Evolutionary conservation across 495 filamentous ascomycete genomes (phyloP).

Genomic region (Cairneyella variabilis): DNA sequence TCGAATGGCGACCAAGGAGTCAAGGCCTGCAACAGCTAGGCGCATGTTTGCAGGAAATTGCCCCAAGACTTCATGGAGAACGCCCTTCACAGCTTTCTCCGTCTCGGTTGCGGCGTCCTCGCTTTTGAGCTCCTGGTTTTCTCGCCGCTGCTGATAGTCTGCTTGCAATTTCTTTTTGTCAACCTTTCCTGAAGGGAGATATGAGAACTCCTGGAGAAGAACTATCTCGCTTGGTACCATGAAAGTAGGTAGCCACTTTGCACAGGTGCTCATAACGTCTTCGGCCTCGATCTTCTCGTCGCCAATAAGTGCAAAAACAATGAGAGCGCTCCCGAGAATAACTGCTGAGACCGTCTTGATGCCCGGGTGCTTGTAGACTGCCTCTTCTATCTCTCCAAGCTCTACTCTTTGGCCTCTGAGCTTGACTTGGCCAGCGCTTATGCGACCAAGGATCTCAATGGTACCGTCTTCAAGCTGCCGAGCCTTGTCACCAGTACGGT

Average conservation of each 20-base stretch:
- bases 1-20: slow-evolving; percentile 69
- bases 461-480: slow-evolving; percentile 61
- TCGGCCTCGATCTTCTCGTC: slow-evolving; percentile 28
- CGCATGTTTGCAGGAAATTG: slow-evolving; percentile 34
- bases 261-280: slow-evolving; percentile 53
- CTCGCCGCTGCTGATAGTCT: slow-evolving; percentile 40
- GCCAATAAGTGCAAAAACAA: slow-evolving; percentile 61
- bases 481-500: slow-evolving; percentile 84
- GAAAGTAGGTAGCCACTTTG: slow-evolving; percentile 65
- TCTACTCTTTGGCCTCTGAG: slow-evolving; percentile 78
- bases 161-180: slow-evolving; percentile 61
- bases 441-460: slow-evolving; percentile 79
- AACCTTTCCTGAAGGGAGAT: slow-evolving; percentile 73
- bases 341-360: slow-evolving; percentile 53
- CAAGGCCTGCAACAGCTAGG: slow-evolving; percentile 57
- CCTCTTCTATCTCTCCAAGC: slow-evolving; percentile 77
- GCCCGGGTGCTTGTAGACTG: slow-evolving; percentile 45
- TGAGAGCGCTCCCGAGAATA: slow-evolving; percentile 55
- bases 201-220: slow-evolving; percentile 56
- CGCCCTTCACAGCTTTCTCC: slow-evolving; percentile 44
- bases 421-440: slow-evolving; percentile 76
- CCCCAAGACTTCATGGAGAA: slow-evolving; percentile 45
- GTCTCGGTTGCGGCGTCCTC: slow-evolving; percentile 30
- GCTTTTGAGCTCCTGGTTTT: slow-evolving; percentile 20
- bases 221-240: slow-evolving; percentile 75